phyloP scores from a whole-genome alignment of 1,284 basidiomycete genomes.

The Irpex rosettiformis region DNA sequence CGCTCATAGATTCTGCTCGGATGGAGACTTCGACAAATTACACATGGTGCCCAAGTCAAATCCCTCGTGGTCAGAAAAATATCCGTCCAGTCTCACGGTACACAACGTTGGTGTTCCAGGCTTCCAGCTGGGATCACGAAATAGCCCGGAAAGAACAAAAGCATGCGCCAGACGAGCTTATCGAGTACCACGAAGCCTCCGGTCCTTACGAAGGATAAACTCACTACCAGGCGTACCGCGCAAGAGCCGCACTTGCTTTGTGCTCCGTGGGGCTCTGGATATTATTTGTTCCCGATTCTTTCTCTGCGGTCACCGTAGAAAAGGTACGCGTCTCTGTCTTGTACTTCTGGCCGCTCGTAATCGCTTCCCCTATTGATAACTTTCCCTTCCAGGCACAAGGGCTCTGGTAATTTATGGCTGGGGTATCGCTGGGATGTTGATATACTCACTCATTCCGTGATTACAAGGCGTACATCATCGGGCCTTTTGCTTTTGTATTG shows the following conservation, averaged over 20 bases:
- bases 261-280: neutral
- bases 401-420: neutral
- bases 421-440: neutral
- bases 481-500: slow-evolving; percentile 2
- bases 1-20: neutral
- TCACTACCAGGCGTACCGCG: slow-evolving; percentile 7
- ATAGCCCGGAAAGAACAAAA: slow-evolving; percentile 1
- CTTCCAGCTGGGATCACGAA: slow-evolving; percentile 3
- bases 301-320: neutral
- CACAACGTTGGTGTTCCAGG: neutral
- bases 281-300: neutral
- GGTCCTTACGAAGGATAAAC: slow-evolving; percentile 8
- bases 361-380: neutral
- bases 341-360: neutral
- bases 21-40: slow-evolving; percentile 3
- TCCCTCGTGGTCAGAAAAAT: neutral
- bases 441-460: slow-evolving; percentile 1
- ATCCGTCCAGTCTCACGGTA: neutral
- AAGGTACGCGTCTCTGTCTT: neutral
- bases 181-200: slow-evolving; percentile 8
- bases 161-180: slow-evolving; percentile 8
- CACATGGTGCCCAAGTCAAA: neutral
- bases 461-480: neutral
- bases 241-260: slow-evolving; percentile 6
- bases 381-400: slow-evolving; percentile 9